phyloP scores from a whole-genome alignment of 2,329 filamentous ascomycete species.

The Ophiostoma fasciatum region DNA sequence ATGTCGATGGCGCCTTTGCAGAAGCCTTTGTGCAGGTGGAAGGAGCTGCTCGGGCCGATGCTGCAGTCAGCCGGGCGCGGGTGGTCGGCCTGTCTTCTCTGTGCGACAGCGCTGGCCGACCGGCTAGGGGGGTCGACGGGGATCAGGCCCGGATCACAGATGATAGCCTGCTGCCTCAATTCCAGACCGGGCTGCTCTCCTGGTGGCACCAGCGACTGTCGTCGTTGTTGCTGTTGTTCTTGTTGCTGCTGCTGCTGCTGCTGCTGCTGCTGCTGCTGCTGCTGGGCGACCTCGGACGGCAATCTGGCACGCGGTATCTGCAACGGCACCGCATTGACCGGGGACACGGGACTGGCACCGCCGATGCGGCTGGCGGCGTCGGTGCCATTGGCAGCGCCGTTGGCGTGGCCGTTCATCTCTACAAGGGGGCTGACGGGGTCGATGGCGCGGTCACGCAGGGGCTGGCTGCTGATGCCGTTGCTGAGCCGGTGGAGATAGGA shows the following conservation, averaged over 20 bases:
- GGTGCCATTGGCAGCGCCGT: no score
- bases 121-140: conserved; percentile 7
- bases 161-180: background rate
- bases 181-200: conserved; percentile 9
- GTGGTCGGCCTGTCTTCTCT: no score
- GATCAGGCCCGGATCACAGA: conserved; percentile 11
- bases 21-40: conserved; percentile 37
- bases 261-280: no score
- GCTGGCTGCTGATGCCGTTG: no score
- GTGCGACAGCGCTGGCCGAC: background rate
- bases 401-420: no score
- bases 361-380: no score
- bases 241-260: no score
- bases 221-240: no score
- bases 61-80: conserved; percentile 16
- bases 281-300: no score
- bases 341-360: background rate
- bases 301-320: no score
- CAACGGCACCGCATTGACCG: no score
- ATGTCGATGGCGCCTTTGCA: conserved; percentile 39
- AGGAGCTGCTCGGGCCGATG: conserved; percentile 33
- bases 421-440: conserved; percentile 5
- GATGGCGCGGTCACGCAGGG: conserved; percentile 2
- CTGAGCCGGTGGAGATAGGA: background rate
- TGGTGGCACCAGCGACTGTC: no score